Evolutionary conservation across 805 yeast species (phyloP).

Genomic region (Kodamaea leandrae): DNA sequence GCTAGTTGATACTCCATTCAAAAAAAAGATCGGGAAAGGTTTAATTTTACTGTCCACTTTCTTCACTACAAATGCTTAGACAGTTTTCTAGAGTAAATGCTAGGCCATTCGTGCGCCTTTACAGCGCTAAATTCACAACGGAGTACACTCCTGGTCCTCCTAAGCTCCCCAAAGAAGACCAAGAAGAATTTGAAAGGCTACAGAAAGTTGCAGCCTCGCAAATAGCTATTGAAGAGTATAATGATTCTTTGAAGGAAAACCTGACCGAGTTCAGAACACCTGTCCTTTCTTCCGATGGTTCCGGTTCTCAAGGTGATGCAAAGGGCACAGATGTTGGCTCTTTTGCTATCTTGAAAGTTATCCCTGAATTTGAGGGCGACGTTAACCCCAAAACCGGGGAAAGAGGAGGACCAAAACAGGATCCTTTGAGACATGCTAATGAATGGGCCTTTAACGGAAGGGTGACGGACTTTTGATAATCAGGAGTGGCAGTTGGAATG

Average conservation of each 20-base stretch:
- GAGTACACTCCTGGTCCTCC: slow-evolving; percentile 54
- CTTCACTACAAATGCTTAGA: neutral
- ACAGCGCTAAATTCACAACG: slow-evolving; percentile 21
- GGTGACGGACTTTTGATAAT: slow-evolving; percentile 83
- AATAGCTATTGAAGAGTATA: slow-evolving; percentile 73
- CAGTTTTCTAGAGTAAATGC: neutral
- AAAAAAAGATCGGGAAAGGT: no score
- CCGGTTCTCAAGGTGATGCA: slow-evolving; percentile 21
- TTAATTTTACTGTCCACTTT: neutral
- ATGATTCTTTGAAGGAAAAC: slow-evolving; percentile 39
- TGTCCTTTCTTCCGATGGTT: slow-evolving; percentile 13
- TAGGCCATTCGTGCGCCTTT: slow-evolving; percentile 12
- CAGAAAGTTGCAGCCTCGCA: slow-evolving; percentile 79
- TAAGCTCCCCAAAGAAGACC: slow-evolving; percentile 72
- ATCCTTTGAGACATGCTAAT: slow-evolving; percentile 78
- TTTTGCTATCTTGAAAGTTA: slow-evolving; percentile 66
- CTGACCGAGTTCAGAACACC: slow-evolving; percentile 6
- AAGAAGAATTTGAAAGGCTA: slow-evolving; percentile 85
- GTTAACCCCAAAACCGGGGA: slow-evolving; percentile 93
- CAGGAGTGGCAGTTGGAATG: no score
- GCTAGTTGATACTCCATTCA: no score
- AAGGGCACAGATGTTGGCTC: slow-evolving; percentile 52
- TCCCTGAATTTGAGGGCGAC: slow-evolving; percentile 95
- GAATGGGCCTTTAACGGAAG: slow-evolving; percentile 96
- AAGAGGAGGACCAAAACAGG: slow-evolving; percentile 96